Evolutionary conservation across 305 asterid species (phyloP).

Genomic region (Fraxinus ornus): DNA sequence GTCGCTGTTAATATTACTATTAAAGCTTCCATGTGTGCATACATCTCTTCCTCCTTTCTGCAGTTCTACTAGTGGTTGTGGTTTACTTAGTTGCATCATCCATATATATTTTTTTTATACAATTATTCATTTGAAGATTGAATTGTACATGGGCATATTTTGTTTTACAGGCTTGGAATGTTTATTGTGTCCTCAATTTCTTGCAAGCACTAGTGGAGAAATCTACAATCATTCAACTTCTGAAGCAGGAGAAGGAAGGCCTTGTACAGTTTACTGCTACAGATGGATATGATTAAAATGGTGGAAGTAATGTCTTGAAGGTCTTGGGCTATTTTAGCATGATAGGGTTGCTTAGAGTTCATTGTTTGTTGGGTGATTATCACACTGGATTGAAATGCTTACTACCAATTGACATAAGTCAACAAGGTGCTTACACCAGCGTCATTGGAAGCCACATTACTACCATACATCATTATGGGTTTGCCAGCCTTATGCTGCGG

Average conservation of each 20-base stretch:
- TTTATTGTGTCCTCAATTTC: slow-evolving; percentile 85
- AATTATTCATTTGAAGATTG: neutral
- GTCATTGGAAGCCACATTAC: slow-evolving; percentile 91
- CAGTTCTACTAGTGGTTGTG: neutral
- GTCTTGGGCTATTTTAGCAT: slow-evolving; percentile 91
- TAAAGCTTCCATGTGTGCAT: neutral
- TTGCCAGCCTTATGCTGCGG: slow-evolving; percentile 93
- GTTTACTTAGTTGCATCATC: neutral
- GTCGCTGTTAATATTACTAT: neutral
- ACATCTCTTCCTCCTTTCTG: neutral
- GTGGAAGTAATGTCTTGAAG: slow-evolving; percentile 97
- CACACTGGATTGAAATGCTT: slow-evolving; percentile 89
- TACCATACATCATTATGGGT: slow-evolving; percentile 87
- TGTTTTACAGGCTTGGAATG: slow-evolving; percentile 77
- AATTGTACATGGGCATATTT: slow-evolving; percentile 4
- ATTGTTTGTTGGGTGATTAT: slow-evolving; percentile 95
- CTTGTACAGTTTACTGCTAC: slow-evolving; percentile 84
- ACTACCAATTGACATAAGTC: neutral
- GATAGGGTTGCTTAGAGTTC: slow-evolving; percentile 95
- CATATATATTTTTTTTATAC: neutral
- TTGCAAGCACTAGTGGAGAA: slow-evolving; percentile 93
- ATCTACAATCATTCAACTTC: slow-evolving; percentile 71
- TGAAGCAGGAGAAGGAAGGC: slow-evolving; percentile 87
- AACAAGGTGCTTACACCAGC: slow-evolving; percentile 39
- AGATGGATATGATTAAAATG: slow-evolving; percentile 89